Evolutionary conservation across 805 yeast species (phyloP), one percentile per base, ranked within the genome.

Genomic region (Brettanomyces sp.): DNA sequence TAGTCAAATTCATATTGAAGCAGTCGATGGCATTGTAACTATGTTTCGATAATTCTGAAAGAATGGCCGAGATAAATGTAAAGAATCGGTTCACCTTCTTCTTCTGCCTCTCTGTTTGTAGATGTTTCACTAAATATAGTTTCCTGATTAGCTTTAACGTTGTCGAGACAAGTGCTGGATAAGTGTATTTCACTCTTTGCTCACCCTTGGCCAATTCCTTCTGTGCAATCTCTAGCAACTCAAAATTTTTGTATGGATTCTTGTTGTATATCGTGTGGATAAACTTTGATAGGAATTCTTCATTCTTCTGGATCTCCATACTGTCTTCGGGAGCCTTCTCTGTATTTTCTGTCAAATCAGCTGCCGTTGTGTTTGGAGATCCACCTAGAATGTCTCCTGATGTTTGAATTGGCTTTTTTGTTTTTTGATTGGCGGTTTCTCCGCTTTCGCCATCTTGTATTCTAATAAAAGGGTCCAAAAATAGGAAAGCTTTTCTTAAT

Each of bases 161-260:
- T 44, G 72, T 72, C 44, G 79, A 72, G 25, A 89, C 76, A 38
- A 91, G 64, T 1, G 96, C 76, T 4, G 96, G 95, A 58, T 81
- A 85, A 0, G 93, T 82, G 58, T 72, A 79, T 49, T 73, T 73
- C 39, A 80, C 73, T 52, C 80, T 78, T 33, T 63, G 67, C 1
- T 72, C 71, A n/a, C 82, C 82, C 34, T 73, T 72, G 44, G 70
- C 63, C 45, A 85, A 68, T 38, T 73, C 72, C 47, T 69, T 71
- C 47, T 70, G 70, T 5, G 79, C 68, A 2, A 58, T 59, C 36
- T 67, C 64, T 8, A 80, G 59, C 41, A 81, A 59, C 45, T 72
- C 69, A 36, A 73, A 66, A 38, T 76, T 73, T 7, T 59, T 53
- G 52, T 64, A 61, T 28, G 78, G 69, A 56, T 79, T 75, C 38